Percentiles rank a stretch among this genome's conserved stretches.
Conservation (phyloP, 225 moss, liverwort and hornwort genomes). For the Climacium dendroides region DNA sequence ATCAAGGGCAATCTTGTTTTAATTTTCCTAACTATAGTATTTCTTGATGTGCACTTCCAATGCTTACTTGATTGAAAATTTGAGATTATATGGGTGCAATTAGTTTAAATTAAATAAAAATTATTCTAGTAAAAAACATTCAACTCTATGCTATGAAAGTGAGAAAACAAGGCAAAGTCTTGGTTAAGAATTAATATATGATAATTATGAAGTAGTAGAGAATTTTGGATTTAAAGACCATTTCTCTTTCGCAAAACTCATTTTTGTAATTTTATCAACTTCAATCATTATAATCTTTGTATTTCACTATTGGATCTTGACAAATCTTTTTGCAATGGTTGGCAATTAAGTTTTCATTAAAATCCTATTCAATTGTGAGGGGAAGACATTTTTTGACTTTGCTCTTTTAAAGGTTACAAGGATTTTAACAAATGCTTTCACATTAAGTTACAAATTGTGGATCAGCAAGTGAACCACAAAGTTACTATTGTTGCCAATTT, state of each 20-base stretch:
- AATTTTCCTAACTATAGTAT: neutral
- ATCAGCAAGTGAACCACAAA: neutral
- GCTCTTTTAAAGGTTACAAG: neutral
- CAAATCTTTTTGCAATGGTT: neutral
- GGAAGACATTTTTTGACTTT: neutral
- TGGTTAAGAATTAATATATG: neutral
- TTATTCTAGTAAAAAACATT: neutral
- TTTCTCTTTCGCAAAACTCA: neutral
- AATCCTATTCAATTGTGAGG: neutral
- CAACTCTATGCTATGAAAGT: neutral
- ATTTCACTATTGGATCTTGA: neutral
- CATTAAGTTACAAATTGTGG: neutral
- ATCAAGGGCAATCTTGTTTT: neutral
- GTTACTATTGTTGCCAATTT: neutral
- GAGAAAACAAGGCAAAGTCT: neutral
- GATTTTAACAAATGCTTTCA: neutral
- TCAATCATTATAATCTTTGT: neutral
- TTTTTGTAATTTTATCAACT: neutral
- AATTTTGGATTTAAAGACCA: neutral
- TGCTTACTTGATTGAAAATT: neutral
- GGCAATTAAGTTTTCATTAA: neutral
- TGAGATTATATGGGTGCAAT: neutral
- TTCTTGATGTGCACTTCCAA: neutral
- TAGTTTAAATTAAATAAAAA: neutral
- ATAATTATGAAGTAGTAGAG: neutral